Evolutionary conservation across 1,284 basidiomycete species (phyloP).

Genomic region (Albatrellus sp.): DNA sequence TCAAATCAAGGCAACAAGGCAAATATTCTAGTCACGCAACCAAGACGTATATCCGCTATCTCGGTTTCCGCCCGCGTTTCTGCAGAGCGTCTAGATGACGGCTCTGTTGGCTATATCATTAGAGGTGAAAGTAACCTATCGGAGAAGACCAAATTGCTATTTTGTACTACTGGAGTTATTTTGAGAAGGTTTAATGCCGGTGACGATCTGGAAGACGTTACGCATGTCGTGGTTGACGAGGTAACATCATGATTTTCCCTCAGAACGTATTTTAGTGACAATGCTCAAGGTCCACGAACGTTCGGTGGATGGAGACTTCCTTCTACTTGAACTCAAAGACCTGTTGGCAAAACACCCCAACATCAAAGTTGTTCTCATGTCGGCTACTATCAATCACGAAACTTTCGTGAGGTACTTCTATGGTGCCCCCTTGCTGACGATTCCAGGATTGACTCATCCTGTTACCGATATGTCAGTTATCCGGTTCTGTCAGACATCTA

Average conservation of each 20-base stretch:
- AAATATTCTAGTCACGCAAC: constrained; percentile 84
- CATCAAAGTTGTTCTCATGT: constrained; percentile 80
- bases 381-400: constrained; percentile 83
- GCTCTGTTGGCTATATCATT: constrained; percentile 82
- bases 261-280: not conserved
- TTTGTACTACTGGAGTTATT: constrained; percentile 90
- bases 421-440: constrained; percentile 70
- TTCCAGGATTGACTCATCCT: constrained; percentile 77
- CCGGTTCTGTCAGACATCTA: not conserved
- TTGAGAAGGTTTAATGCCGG: constrained; percentile 72
- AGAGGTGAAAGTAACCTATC: constrained; percentile 76
- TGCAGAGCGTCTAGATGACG: constrained; percentile 73
- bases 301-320: constrained; percentile 82
- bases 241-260: constrained; percentile 22
- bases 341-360: constrained; percentile 57
- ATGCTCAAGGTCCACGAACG: constrained; percentile 70
- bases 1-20: constrained; percentile 51
- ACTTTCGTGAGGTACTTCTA: constrained; percentile 75
- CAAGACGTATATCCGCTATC: constrained; percentile 81
- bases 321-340: constrained; percentile 78
- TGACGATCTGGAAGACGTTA: constrained; percentile 58
- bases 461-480: constrained; percentile 59
- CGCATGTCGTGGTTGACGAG: constrained; percentile 89
- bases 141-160: constrained; percentile 65
- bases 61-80: constrained; percentile 86